Evolutionary conservation across 2,329 filamentous ascomycete species (phyloP), one percentile per base, ranked within the genome.

Genomic region (Thielaviopsis euricoi): DNA sequence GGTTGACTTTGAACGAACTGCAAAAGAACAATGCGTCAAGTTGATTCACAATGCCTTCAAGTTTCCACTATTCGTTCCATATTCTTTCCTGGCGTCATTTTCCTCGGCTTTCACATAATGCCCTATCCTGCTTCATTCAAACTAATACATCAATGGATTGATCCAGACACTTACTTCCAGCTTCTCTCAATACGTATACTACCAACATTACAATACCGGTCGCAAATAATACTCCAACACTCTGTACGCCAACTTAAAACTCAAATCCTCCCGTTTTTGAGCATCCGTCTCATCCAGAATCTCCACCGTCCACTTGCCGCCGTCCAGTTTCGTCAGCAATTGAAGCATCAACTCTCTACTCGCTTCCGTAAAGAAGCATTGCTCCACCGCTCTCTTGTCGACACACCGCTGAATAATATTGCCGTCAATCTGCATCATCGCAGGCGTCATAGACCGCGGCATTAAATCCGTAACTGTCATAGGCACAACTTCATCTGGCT

Each of bases 341-440:
- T 75, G 69, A 46, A 67, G 67, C 62, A 84, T 76, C 51, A 73
- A 65, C 25, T 68, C 65, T 3, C 70, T 62, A 19, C 67, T 67
- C 50, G 66, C 66, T 21, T 63, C 66, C 22, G 64, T 64, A 4
- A 58, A 62, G 17, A 76, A 67, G 15, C 80, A 63, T 29, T 64
- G 63, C 63, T 78, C 74, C 21, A 83, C 64, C 0, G 67, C 68
- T 33, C 72, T 71, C 19, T 66, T 70, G 19, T 76, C 70, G 12
- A 82, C 62, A 60, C 82, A 78, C 6, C 76, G 73, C 60, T 72
- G 70, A 49, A 89, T 67, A 40, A 87, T 71, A 63, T 87, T 82
- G 0, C 85, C 85, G 61, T 88, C 75, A 2, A 89, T 73, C 58
- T 87, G 83, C 76, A 81, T 80, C 60, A 69, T 67, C 6, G 65